These are phyloP conservation scores for Jackrogersella minutella DNA, from an alignment of 495 filamentous ascomycete genomes.

Conservation along the genomic window DNA sequence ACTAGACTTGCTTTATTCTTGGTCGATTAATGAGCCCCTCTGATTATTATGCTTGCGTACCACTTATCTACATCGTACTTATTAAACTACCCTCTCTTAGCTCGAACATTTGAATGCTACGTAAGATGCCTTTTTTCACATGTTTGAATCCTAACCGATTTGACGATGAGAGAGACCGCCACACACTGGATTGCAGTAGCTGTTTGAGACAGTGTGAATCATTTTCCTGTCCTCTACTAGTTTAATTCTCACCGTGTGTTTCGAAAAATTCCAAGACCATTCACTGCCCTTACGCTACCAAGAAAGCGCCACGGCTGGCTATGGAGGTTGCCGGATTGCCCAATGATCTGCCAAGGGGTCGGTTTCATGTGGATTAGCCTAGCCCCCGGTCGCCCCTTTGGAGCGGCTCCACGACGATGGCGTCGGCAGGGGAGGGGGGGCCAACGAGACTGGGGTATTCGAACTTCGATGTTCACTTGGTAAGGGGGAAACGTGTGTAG, in stretches of 20 bases:
- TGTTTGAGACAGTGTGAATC: slow-evolving; percentile 16
- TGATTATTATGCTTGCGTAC: slow-evolving; percentile 28
- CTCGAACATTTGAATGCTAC: neutral
- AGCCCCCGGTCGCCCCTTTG: slow-evolving; percentile 16
- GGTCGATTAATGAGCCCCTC: slow-evolving; percentile 32
- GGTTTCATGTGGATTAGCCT: slow-evolving; percentile 36
- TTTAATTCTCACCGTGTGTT: slow-evolving; percentile 32
- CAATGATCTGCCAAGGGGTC: slow-evolving; percentile 33
- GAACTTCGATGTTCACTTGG: slow-evolving; percentile 20
- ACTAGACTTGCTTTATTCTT: slow-evolving; percentile 29
- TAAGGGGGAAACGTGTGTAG: slow-evolving; percentile 23
- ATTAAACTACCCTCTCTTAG: neutral
- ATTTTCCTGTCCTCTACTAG: slow-evolving; percentile 9
- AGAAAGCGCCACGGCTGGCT: slow-evolving; percentile 10
- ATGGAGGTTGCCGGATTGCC: slow-evolving; percentile 17
- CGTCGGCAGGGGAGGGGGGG: slow-evolving; percentile 24
- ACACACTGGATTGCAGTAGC: neutral
- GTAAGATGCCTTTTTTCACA: neutral
- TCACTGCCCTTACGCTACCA: slow-evolving; percentile 18
- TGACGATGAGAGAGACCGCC: neutral
- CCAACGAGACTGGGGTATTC: slow-evolving; percentile 32
- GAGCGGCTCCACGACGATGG: slow-evolving; percentile 30
- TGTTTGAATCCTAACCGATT: neutral
- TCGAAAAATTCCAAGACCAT: slow-evolving; percentile 30
- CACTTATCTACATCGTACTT: neutral